Conservation (phyloP, 169 alveolate species). For the Plasmodium gallinaceum region DNA sequence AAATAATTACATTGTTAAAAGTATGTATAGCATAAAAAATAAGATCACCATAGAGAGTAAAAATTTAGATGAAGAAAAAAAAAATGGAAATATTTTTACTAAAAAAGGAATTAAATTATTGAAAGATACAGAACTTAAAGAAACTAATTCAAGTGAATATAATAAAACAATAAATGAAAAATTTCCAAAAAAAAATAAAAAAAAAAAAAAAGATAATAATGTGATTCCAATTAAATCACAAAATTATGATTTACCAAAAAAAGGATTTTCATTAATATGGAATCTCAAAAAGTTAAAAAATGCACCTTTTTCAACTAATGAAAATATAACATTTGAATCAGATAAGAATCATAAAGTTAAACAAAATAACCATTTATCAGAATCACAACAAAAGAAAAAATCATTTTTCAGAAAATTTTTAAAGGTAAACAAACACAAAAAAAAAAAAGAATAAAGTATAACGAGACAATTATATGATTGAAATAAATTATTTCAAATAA, state of each 20-base stretch:
- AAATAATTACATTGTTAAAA: neutral
- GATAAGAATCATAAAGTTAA: constrained; percentile 2
- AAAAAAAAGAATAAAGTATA: neutral
- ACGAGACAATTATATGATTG: too few species aligned
- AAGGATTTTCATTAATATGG: constrained; percentile 70
- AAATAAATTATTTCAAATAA: too few species aligned
- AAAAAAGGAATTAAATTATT: neutral
- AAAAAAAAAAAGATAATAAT: constrained; percentile 12
- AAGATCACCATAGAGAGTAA: too few species aligned
- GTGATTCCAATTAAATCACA: constrained; percentile 6
- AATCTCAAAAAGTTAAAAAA: constrained; percentile 50
- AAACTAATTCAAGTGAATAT: neutral
- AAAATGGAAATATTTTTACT: neutral
- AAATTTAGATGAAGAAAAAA: neutral
- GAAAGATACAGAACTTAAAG: neutral
- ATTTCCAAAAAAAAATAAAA: neutral
- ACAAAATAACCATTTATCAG: neutral
- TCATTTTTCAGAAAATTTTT: constrained; percentile 39
- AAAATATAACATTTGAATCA: constrained; percentile 43
- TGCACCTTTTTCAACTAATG: constrained; percentile 42
- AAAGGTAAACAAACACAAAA: constrained; percentile 1
- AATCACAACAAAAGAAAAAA: constrained; percentile 24
- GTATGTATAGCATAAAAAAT: too few species aligned
- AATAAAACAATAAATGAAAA: neutral
- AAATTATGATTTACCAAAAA: constrained; percentile 66